Evolutionary conservation across 2,329 filamentous ascomycete species (phyloP).

Genomic region (Botrytis tulipae): DNA sequence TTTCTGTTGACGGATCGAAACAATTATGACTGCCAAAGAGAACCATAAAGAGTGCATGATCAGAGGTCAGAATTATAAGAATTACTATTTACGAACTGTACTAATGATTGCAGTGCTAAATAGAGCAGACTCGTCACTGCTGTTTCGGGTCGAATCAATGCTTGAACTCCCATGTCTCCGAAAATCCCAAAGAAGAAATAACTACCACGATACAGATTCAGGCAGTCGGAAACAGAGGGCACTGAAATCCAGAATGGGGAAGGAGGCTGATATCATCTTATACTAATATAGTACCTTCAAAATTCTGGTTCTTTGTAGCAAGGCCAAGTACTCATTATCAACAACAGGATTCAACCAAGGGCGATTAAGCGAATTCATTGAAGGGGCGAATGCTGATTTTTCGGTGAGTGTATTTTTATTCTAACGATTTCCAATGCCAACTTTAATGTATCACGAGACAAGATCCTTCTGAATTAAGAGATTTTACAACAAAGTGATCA

Average conservation of each 20-base stretch:
- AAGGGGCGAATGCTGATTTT: background rate
- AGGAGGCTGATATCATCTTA: background rate
- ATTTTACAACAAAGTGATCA: background rate
- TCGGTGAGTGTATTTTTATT: background rate
- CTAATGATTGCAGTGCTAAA: background rate
- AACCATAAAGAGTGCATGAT: background rate
- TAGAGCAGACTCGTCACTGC: background rate
- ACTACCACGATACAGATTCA: background rate
- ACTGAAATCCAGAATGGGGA: rapidly evolving
- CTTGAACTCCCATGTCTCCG: background rate
- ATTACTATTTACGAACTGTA: background rate
- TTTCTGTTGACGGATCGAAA: background rate
- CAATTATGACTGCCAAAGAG: background rate
- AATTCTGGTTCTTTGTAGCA: background rate
- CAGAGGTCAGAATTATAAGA: background rate
- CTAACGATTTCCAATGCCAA: background rate
- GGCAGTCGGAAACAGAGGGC: background rate
- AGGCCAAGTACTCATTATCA: background rate
- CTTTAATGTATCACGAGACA: background rate
- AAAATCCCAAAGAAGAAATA: background rate
- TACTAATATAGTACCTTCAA: background rate
- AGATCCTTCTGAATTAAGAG: background rate
- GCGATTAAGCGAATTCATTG: background rate
- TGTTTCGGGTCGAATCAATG: background rate
- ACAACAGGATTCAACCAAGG: too few species aligned